Conservation (phyloP, 306 rosid genomes). For the Acacia confusa region DNA sequence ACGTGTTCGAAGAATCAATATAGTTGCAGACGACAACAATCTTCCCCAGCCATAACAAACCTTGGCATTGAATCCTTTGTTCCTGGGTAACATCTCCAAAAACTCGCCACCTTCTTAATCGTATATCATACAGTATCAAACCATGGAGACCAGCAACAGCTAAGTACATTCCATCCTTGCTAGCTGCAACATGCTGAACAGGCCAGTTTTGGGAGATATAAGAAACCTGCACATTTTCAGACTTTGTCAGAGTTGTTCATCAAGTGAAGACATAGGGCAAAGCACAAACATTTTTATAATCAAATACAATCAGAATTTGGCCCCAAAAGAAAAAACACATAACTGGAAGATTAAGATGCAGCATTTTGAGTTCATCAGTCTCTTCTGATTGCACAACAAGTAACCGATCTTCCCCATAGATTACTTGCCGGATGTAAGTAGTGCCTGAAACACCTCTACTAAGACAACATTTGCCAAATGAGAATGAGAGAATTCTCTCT, state of each 20-base stretch:
- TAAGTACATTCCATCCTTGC: conserved; percentile 91
- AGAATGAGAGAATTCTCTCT: conserved; percentile 84
- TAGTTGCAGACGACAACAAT: conserved; percentile 97
- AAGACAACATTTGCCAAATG: conserved; percentile 97
- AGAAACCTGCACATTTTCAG: conserved; percentile 67
- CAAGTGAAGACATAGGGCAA: conserved; percentile 11
- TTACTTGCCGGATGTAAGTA: conserved; percentile 86
- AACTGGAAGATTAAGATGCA: conserved; percentile 96
- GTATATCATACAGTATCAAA: conserved; percentile 85
- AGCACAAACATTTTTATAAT: conserved; percentile 33
- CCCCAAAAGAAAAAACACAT: conserved; percentile 27
- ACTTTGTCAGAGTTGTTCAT: conserved; percentile 44
- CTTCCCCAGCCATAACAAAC: conserved; percentile 98
- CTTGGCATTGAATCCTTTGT: conserved; percentile 90
- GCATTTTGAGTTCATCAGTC: conserved; percentile 93
- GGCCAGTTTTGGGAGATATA: conserved; percentile 99
- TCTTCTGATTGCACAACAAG: conserved; percentile 95
- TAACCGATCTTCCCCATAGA: conserved; percentile 84
- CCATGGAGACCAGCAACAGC: conserved; percentile 96
- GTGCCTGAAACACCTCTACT: conserved; percentile 97
- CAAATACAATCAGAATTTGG: background rate
- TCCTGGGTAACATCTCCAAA: conserved; percentile 96
- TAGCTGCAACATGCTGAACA: conserved; percentile 92
- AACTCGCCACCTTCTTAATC: conserved; percentile 84
- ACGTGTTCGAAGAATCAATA: conserved; percentile 78